Evolutionary conservation across 352 stramenopile species (phyloP).

Genomic region (Phytophthora chlamydospora): DNA sequence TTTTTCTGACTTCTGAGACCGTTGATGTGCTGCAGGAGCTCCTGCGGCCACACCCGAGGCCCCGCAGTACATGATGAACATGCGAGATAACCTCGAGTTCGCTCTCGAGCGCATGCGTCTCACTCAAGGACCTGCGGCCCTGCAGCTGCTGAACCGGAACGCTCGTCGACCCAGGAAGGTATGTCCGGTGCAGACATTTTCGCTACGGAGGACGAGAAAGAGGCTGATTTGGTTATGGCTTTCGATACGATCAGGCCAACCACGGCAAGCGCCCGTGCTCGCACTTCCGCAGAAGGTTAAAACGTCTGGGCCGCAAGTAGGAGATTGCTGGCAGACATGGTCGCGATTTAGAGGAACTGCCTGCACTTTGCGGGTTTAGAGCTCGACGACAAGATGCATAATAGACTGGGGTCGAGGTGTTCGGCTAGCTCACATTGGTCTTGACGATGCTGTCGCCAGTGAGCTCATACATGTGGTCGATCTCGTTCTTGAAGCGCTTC

Average conservation of each 20-base stretch:
- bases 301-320: constrained; percentile 44
- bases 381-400: constrained; percentile 24
- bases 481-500: constrained; percentile 65
- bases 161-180: constrained; percentile 55
- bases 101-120: constrained; percentile 63
- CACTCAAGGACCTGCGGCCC: constrained; percentile 33
- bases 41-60: constrained; percentile 25
- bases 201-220: not conserved
- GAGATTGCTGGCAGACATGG: constrained; percentile 1
- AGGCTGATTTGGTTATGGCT: not conserved
- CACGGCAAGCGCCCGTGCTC: constrained; percentile 64
- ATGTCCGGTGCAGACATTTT: constrained; percentile 8
- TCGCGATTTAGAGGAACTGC: not conserved
- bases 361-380: constrained; percentile 4
- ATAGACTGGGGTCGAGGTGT: constrained; percentile 16
- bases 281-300: constrained; percentile 51
- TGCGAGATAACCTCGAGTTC: constrained; percentile 62
- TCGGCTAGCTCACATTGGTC: constrained; percentile 25
- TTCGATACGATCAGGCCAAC: constrained; percentile 35
- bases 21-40: constrained; percentile 21
- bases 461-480: constrained; percentile 71
- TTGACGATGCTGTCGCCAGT: constrained; percentile 61
- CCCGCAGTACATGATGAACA: constrained; percentile 59
- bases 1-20: constrained; percentile 6
- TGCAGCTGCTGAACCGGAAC: constrained; percentile 59